Evolutionary conservation across 2,329 filamentous ascomycete genomes (phyloP).

Genomic region (Biscogniauxia sp.): DNA sequence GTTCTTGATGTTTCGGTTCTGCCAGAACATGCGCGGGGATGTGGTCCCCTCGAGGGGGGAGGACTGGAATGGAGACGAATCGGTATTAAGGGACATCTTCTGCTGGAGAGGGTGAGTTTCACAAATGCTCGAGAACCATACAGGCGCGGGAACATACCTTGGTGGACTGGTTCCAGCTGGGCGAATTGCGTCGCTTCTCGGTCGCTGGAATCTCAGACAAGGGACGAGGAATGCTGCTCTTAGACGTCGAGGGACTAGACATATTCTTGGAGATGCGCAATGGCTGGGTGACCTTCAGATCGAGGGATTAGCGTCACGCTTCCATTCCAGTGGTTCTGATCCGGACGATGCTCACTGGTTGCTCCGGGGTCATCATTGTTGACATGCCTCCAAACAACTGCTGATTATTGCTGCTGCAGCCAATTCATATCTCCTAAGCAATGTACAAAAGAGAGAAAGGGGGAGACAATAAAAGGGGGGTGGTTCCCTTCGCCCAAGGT

Average conservation of each 20-base stretch:
- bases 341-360: conserved; percentile 25
- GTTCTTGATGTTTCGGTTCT: conserved; percentile 68
- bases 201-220: conserved; percentile 87
- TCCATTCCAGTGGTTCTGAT: background rate
- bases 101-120: conserved; percentile 34
- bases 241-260: conserved; percentile 58
- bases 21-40: conserved; percentile 90
- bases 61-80: conserved; percentile 81
- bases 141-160: conserved; percentile 53
- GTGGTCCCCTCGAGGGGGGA: conserved; percentile 68
- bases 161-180: conserved; percentile 76
- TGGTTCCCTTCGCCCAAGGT: background rate
- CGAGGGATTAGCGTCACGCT: conserved; percentile 2
- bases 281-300: conserved; percentile 51
- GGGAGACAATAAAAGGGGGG: background rate
- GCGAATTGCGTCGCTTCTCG: conserved; percentile 85
- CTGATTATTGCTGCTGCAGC: conserved; percentile 17
- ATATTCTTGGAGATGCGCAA: conserved; percentile 74
- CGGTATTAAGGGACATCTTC: conserved; percentile 68
- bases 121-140: conserved; percentile 6
- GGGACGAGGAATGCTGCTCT: conserved; percentile 65
- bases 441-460: conserved; percentile 15
- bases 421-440: conserved; percentile 25
- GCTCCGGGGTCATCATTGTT: conserved; percentile 30
- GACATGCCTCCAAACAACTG: conserved; percentile 19